Conservation (phyloP, 805 yeast genomes). For the Schwanniomyces pseudopolymorphus region DNA sequence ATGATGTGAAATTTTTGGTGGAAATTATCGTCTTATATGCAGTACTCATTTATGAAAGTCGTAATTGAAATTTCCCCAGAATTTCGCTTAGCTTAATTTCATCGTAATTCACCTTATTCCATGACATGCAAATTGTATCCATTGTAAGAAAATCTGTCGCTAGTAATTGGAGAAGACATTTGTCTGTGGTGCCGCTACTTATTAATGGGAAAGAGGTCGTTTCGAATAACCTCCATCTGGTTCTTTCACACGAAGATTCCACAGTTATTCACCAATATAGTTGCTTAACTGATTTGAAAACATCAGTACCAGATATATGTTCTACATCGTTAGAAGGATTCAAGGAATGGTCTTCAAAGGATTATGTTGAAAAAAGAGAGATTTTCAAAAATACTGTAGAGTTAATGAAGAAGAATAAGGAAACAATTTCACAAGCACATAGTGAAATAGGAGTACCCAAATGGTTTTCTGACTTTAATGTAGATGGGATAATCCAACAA, state of each 20-base stretch:
- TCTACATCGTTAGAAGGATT: slow-evolving; percentile 23
- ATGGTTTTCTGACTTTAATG: slow-evolving; percentile 38
- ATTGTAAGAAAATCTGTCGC: background rate
- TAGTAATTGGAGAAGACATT: background rate
- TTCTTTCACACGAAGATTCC: slow-evolving; percentile 6
- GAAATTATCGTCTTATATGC: too few species aligned
- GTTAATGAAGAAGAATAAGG: slow-evolving; percentile 11
- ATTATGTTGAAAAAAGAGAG: slow-evolving; percentile 14
- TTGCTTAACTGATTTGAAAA: slow-evolving; percentile 2
- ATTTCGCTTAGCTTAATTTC: too few species aligned
- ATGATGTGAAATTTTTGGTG: too few species aligned
- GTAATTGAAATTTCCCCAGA: too few species aligned
- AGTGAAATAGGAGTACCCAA: slow-evolving; percentile 32
- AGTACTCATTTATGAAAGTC: too few species aligned
- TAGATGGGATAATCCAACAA: slow-evolving; percentile 24
- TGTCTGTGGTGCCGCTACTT: slow-evolving; percentile 12
- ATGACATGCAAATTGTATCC: too few species aligned
- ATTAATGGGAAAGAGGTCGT: slow-evolving; percentile 12
- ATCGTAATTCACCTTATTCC: too few species aligned
- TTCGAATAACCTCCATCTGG: slow-evolving; percentile 6
- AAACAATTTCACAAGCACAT: slow-evolving; percentile 16
- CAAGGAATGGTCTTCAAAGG: slow-evolving; percentile 20
- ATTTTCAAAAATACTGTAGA: slow-evolving; percentile 19
- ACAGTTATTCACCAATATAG: slow-evolving; percentile 6
- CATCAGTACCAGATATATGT: slow-evolving; percentile 14